These are phyloP conservation scores for Rugosomyces carneus DNA, from an alignment of 1,284 basidiomycete species.

Conservation along the genomic window DNA sequence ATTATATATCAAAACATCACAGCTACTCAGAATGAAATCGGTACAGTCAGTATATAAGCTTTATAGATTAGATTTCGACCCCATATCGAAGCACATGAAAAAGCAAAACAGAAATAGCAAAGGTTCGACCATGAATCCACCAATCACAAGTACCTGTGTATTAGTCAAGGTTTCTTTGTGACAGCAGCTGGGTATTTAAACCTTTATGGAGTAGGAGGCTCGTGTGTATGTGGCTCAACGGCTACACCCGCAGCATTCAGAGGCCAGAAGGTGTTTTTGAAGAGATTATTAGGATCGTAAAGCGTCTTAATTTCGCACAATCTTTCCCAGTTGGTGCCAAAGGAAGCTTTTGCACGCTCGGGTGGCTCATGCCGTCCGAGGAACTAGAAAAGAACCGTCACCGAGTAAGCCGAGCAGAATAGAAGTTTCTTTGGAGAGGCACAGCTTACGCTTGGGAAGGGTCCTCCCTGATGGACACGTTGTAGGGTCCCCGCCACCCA, in stretches of 20 bases:
- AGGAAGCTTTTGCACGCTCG: constrained; percentile 59
- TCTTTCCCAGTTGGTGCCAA: constrained; percentile 66
- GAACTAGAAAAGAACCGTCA: constrained; percentile 48
- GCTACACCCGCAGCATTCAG: constrained; percentile 44
- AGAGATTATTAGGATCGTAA: constrained; percentile 72
- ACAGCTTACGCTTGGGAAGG: constrained; percentile 70
- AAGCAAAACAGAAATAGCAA: neutral
- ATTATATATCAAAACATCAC: no score
- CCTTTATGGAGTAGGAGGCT: constrained; percentile 42
- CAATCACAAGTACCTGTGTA: neutral
- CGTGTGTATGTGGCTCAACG: constrained; percentile 46
- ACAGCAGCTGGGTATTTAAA: neutral
- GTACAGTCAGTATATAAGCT: neutral
- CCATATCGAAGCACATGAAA: neutral
- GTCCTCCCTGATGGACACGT: constrained; percentile 68
- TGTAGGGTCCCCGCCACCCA: constrained; percentile 74
- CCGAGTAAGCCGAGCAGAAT: constrained; percentile 7
- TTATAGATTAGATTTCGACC: neutral
- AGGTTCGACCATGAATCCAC: neutral
- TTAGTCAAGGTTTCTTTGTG: neutral
- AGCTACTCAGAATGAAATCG: neutral
- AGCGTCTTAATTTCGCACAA: constrained; percentile 62
- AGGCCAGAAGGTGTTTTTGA: constrained; percentile 76
- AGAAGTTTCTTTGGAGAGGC: constrained; percentile 7
- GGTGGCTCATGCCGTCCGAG: constrained; percentile 64